phyloP scores from a whole-genome alignment of 768 basidiomycete genomes.

The Collybia sordida region DNA sequence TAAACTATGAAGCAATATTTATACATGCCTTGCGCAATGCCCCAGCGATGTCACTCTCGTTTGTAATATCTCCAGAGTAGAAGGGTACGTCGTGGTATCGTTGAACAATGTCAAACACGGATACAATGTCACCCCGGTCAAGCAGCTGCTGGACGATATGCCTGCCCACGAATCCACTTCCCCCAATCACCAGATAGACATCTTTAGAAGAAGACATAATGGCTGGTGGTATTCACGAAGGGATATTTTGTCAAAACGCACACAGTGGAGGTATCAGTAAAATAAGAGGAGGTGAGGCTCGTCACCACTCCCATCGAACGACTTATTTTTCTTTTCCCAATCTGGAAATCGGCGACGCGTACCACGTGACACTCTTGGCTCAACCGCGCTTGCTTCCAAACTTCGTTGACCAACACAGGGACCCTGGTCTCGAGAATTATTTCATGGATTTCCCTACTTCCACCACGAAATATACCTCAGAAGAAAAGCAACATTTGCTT shows the following conservation, averaged over 20 bases:
- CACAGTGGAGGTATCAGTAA: too few species aligned
- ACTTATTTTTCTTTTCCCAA: conserved; percentile 17
- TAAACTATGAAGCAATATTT: neutral
- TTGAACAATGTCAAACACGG: conserved; percentile 91
- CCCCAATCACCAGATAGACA: conserved; percentile 89
- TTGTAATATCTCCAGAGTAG: conserved; percentile 87
- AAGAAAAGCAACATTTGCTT: conserved; percentile 75
- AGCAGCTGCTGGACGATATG: conserved; percentile 88
- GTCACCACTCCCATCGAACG: conserved; percentile 16
- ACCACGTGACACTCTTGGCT: conserved; percentile 34
- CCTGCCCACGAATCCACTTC: conserved; percentile 88
- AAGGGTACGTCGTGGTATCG: conserved; percentile 85
- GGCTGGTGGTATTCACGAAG: too few species aligned
- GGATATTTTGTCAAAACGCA: too few species aligned
- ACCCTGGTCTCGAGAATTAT: conserved; percentile 6
- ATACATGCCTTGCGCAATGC: conserved; percentile 70
- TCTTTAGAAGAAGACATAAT: conserved; percentile 43
- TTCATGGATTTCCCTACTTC: conserved; percentile 28
- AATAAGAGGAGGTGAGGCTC: neutral
- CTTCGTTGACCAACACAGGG: conserved; percentile 7
- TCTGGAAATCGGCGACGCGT: conserved; percentile 25
- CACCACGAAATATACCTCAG: conserved; percentile 45
- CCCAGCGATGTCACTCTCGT: conserved; percentile 65
- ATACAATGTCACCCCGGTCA: conserved; percentile 76
- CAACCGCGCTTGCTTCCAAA: conserved; percentile 18